Evolutionary conservation across 2,329 filamentous ascomycete genomes (phyloP).

Genomic region (Colletotrichum sp.): DNA sequence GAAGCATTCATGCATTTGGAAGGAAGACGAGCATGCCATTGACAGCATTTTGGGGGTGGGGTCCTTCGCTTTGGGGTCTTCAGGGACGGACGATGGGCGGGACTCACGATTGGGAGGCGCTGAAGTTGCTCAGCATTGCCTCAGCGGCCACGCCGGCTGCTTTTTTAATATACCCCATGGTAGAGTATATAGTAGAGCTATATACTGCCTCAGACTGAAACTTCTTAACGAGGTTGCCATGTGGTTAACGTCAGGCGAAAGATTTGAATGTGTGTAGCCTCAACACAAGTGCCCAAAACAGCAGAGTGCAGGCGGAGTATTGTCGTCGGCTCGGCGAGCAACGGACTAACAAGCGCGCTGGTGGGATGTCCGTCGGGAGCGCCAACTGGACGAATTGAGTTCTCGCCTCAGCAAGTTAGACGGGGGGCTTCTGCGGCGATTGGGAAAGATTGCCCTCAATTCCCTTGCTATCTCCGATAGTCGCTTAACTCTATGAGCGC

Average conservation of each 20-base stretch:
- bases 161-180: constrained; percentile 19
- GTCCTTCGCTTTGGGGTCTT: constrained; percentile 2
- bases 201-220: neutral
- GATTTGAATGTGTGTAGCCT: neutral
- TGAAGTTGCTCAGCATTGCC: neutral
- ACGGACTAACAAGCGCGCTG: neutral
- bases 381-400: neutral
- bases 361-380: neutral
- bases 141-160: neutral
- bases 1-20: constrained; percentile 21
- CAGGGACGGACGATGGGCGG: neutral
- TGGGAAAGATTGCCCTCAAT: neutral
- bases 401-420: neutral
- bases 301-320: neutral
- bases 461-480: constrained; percentile 13
- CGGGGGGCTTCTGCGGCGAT: neutral
- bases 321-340: neutral
- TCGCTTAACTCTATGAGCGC: neutral
- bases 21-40: constrained; percentile 14
- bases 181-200: constrained; percentile 12
- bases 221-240: neutral
- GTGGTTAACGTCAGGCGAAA: neutral
- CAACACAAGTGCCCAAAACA: neutral
- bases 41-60: constrained; percentile 5
- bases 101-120: neutral